Evolutionary conservation across 768 basidiomycete species (phyloP), one percentile per base, ranked within the genome.

Genomic region (Boletus patriciae): DNA sequence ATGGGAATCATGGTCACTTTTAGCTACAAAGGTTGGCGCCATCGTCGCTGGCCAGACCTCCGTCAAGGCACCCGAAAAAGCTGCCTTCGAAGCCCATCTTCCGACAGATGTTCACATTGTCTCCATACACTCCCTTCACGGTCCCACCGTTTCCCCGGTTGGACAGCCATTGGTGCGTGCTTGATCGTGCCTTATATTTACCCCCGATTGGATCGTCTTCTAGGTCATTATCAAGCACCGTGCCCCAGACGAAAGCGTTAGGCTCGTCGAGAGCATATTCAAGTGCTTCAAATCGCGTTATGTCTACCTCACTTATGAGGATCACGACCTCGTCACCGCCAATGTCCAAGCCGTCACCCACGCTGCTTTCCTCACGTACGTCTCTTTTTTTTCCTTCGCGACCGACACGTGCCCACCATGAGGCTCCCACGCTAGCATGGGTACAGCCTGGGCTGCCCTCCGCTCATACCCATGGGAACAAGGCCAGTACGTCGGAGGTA

Each of bases 301-400:
- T 63, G 96, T 99, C 38, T 87, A 98, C 69, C 78, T 99, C 40
- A 88, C 86, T n/a, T 98, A 97, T 73, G 91, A 95, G 59, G 94
- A 98, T 52, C 97, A 99, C 66, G 97, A 99, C 66, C 79, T 84
- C 41, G 91, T 98, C 46, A 99, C 97, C 0, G 97, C 97, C 13
- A 98, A 98, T 63, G 98, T 97, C 0, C 97, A 99, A 73, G 97
- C 96, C 0, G 96, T 97, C 15, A 98, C 94, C 0, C 97, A 99
- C 65, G 96, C 96, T 13, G 97, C 97, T 0, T 98, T 98, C 77
- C 78, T 99, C 19, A 93, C 88, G 95, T 94, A 71, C 16, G 72
- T 36, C 37, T 42, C 54, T 47, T 43, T 33, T 25, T n/a, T 42
- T 16, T n/a, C 36, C 33, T n/a, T 42, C 13, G 27, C 56, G n/a